These are phyloP conservation scores for Vitis rotundifolia DNA, from an alignment of 164 flowering plant species.

Conservation along the genomic window DNA sequence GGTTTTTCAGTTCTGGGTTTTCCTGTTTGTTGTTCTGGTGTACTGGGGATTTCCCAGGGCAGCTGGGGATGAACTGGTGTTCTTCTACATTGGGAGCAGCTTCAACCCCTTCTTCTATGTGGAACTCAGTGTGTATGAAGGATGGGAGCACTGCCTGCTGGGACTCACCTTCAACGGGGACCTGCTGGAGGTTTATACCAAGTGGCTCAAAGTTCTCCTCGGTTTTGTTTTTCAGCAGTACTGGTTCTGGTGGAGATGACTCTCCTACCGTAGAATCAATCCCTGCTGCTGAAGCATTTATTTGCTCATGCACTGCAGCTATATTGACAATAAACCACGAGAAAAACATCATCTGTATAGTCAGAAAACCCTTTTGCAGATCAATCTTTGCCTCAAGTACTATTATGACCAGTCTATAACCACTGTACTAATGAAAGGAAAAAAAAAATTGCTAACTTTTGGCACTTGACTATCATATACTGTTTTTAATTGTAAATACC, in stretches of 20 bases:
- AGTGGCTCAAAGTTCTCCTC: slow-evolving; percentile 61
- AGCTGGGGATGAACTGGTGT: slow-evolving; percentile 83
- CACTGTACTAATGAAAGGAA: too few relatives aligned
- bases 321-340: not conserved
- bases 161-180: slow-evolving; percentile 45
- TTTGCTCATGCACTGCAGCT: slow-evolving; percentile 88
- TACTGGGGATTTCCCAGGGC: slow-evolving; percentile 30
- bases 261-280: slow-evolving; percentile 78
- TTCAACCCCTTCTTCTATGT: slow-evolving; percentile 48
- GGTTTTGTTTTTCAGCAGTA: slow-evolving; percentile 43
- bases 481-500: too few relatives aligned
- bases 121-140: slow-evolving; percentile 36
- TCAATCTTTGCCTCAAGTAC: too few relatives aligned
- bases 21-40: slow-evolving; percentile 37
- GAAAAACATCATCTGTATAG: not conserved
- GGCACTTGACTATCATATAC: too few relatives aligned
- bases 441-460: too few relatives aligned
- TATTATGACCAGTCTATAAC: too few relatives aligned
- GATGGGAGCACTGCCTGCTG: slow-evolving; percentile 35
- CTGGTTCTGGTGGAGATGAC: slow-evolving; percentile 60
- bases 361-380: too few relatives aligned
- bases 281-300: slow-evolving; percentile 61
- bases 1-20: slow-evolving; percentile 36
- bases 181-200: slow-evolving; percentile 55
- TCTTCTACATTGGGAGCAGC: slow-evolving; percentile 48